Conservation (phyloP, 1,284 basidiomycete genomes). For the Boletus semigastroideus region DNA sequence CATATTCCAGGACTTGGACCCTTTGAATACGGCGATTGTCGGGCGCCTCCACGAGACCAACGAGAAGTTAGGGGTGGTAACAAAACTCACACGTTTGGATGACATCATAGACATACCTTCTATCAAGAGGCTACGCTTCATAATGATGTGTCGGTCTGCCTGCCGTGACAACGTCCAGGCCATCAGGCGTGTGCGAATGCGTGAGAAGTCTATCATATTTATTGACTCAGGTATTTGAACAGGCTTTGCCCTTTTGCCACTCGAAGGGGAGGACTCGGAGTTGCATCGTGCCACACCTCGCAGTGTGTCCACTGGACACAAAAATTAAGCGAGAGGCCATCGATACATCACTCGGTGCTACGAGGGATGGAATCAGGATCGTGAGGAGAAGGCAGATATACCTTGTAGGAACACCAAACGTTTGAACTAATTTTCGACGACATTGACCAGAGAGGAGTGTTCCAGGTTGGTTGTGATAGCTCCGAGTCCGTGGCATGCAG, state of each 20-base stretch:
- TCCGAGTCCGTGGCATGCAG: constrained; percentile 4
- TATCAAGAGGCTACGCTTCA: constrained; percentile 3
- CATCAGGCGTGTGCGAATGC: constrained; percentile 11
- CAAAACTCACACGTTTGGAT: constrained; percentile 69
- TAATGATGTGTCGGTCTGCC: constrained; percentile 4
- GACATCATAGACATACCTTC: constrained; percentile 19
- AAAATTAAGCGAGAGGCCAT: constrained; percentile 11
- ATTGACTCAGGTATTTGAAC: constrained; percentile 22
- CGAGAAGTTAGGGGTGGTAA: constrained; percentile 71
- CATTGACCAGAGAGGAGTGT: not conserved
- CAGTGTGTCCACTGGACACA: not conserved
- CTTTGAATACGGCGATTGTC: constrained; percentile 59
- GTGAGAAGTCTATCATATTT: not conserved
- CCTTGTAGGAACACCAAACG: constrained; percentile 12
- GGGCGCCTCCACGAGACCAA: constrained; percentile 63
- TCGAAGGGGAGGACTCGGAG: constrained; percentile 10
- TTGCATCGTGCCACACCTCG: not conserved
- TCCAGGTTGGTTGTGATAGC: not conserved
- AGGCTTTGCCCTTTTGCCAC: constrained; percentile 22
- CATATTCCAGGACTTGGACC: constrained; percentile 34
- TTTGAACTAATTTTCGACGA: constrained; percentile 12
- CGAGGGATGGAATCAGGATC: constrained; percentile 2
- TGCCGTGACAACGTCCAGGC: constrained; percentile 7
- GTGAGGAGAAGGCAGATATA: constrained; percentile 17
- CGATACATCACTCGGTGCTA: not conserved